phyloP scores from a whole-genome alignment of 345 rosid genomes.

The Moricandia arvensis region DNA sequence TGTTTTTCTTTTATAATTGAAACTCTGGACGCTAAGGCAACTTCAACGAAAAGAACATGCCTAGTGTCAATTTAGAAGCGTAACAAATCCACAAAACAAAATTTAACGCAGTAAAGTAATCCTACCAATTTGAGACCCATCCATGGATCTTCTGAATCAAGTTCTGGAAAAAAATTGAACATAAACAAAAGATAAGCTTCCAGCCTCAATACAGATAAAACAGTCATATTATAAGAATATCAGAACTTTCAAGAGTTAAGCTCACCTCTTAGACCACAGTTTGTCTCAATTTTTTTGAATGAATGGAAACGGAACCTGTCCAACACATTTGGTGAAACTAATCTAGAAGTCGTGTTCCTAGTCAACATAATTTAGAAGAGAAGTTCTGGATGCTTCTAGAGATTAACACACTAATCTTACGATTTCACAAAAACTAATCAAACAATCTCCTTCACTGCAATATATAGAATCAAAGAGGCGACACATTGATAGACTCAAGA shows the following conservation, averaged over 20 bases:
- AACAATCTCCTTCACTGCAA: too few relatives aligned
- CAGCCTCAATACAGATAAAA: background rate
- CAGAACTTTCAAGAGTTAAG: background rate
- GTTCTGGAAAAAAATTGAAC: background rate
- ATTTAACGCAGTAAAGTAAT: background rate
- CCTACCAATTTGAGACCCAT: background rate
- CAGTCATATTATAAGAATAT: background rate
- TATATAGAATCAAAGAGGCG: too few relatives aligned
- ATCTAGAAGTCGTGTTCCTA: too few relatives aligned
- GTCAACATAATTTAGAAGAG: background rate
- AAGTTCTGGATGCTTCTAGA: background rate
- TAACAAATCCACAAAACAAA: background rate
- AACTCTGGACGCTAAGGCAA: too few relatives aligned
- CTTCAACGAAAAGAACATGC: too few relatives aligned
- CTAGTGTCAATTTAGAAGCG: background rate
- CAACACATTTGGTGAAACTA: too few relatives aligned
- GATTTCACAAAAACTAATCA: background rate
- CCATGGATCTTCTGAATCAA: background rate
- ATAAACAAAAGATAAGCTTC: background rate
- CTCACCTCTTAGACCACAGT: background rate
- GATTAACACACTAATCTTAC: background rate
- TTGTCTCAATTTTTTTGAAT: background rate
- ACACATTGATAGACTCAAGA: too few relatives aligned
- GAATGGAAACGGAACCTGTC: background rate
- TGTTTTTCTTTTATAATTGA: too few relatives aligned